Conservation (phyloP, 2,329 filamentous ascomycete genomes). For the Fusarium robinianum region DNA sequence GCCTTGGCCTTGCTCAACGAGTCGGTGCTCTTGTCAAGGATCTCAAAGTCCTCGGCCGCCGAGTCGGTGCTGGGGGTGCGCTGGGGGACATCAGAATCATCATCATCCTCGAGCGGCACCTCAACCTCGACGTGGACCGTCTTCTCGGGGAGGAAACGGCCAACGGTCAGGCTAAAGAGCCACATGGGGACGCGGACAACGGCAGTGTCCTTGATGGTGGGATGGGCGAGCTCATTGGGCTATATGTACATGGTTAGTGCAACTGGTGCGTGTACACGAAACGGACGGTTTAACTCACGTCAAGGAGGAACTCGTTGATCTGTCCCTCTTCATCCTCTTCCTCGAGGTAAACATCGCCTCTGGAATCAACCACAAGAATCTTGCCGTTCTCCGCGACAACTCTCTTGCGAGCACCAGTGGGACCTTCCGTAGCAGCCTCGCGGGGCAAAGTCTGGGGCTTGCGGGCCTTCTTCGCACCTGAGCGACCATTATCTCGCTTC, state of each 20-base stretch:
- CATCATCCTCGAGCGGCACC: slow-evolving; percentile 47
- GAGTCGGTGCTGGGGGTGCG: slow-evolving; percentile 61
- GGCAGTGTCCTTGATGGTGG: slow-evolving; percentile 80
- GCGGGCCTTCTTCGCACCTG: slow-evolving; percentile 52
- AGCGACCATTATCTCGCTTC: slow-evolving; percentile 69
- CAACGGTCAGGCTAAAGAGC: slow-evolving; percentile 63
- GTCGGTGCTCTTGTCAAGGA: slow-evolving; percentile 64
- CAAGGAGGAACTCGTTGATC: slow-evolving; percentile 80
- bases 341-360: slow-evolving; percentile 94
- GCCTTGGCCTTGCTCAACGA: slow-evolving; percentile 57
- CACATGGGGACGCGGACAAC: slow-evolving; percentile 79
- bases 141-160: slow-evolving; percentile 53
- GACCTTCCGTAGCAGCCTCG: slow-evolving; percentile 50
- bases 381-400: slow-evolving; percentile 96
- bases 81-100: slow-evolving; percentile 55
- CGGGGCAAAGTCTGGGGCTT: slow-evolving; percentile 53
- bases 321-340: slow-evolving; percentile 87
- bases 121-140: slow-evolving; percentile 44
- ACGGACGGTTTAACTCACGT: slow-evolving; percentile 62
- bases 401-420: slow-evolving; percentile 79
- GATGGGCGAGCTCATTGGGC: slow-evolving; percentile 78
- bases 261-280: background rate
- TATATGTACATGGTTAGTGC: slow-evolving; percentile 47
- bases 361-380: slow-evolving; percentile 86
- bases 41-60: slow-evolving; percentile 64